These are phyloP conservation scores for Solanum hybrid DNA, from an alignment of 305 asterid genomes.

Conservation along the genomic window DNA sequence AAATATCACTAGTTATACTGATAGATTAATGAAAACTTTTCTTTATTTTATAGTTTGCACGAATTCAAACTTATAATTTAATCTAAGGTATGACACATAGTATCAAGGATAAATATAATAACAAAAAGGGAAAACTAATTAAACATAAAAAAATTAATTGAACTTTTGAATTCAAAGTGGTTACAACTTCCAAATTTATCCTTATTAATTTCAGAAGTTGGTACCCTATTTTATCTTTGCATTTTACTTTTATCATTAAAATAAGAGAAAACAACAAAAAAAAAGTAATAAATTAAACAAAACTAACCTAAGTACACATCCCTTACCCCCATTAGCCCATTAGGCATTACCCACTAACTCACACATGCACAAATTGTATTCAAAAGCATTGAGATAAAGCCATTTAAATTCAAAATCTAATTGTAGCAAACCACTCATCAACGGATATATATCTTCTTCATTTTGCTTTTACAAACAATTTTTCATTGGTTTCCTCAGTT, in stretches of 20 bases:
- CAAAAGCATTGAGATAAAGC: not conserved
- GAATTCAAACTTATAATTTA: not conserved
- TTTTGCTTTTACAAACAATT: not conserved
- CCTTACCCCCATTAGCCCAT: not conserved
- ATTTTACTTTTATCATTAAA: not conserved
- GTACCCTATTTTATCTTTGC: not conserved
- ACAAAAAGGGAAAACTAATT: not conserved
- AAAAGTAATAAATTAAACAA: not conserved
- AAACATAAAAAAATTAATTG: not conserved
- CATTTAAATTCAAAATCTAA: not conserved
- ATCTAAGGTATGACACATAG: not conserved
- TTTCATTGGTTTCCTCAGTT: not conserved
- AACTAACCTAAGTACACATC: not conserved
- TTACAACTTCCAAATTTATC: not conserved
- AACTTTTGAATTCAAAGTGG: not conserved
- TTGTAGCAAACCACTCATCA: not conserved
- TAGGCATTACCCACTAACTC: not conserved
- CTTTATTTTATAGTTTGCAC: not conserved
- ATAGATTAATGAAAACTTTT: not conserved
- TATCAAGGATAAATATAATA: not conserved
- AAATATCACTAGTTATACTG: not conserved
- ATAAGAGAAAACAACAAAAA: not conserved
- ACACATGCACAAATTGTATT: not conserved
- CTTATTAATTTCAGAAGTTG: not conserved
- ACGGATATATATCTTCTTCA: not conserved